Evolutionary conservation across 257 asterid genomes (phyloP).

Genomic region (Rehmannia glutinosa): DNA sequence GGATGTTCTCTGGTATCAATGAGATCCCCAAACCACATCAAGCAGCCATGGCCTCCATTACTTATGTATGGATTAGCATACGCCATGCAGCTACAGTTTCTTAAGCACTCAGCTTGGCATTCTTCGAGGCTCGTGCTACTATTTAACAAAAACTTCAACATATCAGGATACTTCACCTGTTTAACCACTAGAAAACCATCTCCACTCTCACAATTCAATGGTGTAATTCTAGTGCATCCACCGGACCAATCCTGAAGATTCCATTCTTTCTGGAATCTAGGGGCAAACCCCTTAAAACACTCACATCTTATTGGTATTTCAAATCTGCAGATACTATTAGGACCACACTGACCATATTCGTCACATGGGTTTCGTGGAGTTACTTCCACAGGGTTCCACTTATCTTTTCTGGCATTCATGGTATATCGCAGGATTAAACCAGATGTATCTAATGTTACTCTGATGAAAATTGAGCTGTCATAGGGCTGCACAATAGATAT

Average conservation of each 20-base stretch:
- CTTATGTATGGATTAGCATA: conserved; percentile 23
- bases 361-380: conserved; percentile 7
- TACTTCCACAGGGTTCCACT: conserved; percentile 10
- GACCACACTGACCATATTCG: conserved; percentile 26
- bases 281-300: conserved; percentile 24
- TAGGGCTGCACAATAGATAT: conserved; percentile 4
- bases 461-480: neutral
- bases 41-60: conserved; percentile 24
- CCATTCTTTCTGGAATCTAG: conserved; percentile 9
- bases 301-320: neutral
- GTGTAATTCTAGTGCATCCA: conserved; percentile 23
- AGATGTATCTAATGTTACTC: neutral
- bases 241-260: conserved; percentile 17
- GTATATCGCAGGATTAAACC: neutral
- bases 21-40: conserved; percentile 28
- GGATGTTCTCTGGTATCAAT: conserved; percentile 6
- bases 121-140: conserved; percentile 17
- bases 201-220: conserved; percentile 9
- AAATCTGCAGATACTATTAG: conserved; percentile 21
- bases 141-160: conserved; percentile 8
- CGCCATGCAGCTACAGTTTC: conserved; percentile 25
- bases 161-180: conserved; percentile 21
- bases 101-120: conserved; percentile 23
- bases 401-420: conserved; percentile 16
- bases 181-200: conserved; percentile 22